Evolutionary conservation across 2,329 filamentous ascomycete genomes (phyloP).

Genomic region (Colletotrichum cereale): DNA sequence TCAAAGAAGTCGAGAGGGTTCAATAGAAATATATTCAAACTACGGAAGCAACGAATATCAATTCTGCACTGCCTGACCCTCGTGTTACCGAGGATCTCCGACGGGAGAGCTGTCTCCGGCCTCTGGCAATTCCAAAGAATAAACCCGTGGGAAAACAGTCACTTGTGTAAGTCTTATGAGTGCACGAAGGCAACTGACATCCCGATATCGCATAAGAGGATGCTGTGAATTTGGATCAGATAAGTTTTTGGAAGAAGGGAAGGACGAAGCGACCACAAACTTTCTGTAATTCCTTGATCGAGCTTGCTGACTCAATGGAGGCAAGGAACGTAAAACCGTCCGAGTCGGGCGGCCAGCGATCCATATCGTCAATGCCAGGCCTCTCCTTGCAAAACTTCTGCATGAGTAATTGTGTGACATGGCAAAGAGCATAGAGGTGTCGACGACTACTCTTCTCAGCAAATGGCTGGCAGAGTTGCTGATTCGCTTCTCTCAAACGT

Average conservation of each 20-base stretch:
- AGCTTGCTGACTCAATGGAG: background rate
- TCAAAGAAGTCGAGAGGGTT: background rate
- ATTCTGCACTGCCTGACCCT: background rate
- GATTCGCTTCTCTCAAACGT: background rate
- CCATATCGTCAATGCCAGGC: background rate
- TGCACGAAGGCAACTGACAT: background rate
- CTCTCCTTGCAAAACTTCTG: background rate
- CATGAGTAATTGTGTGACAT: background rate
- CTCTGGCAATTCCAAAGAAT: background rate
- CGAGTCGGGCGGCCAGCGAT: background rate
- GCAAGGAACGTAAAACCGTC: background rate
- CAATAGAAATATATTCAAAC: background rate
- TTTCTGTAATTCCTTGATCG: background rate
- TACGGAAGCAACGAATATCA: background rate
- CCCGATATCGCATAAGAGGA: background rate
- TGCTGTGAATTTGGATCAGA: background rate
- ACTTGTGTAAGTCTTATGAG: background rate
- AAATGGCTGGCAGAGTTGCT: background rate
- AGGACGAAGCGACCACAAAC: background rate
- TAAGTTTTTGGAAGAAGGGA: background rate
- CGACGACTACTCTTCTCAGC: background rate
- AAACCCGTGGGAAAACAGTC: background rate
- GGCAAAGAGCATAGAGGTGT: background rate
- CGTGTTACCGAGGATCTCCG: background rate
- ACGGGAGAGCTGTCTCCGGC: background rate